A percentile compares a stretch with the other conserved stretches of the same genome.
These are phyloP conservation scores for Aspergillus calidoustus DNA, from an alignment of 2,329 filamentous ascomycete genomes.

Conservation along the genomic window DNA sequence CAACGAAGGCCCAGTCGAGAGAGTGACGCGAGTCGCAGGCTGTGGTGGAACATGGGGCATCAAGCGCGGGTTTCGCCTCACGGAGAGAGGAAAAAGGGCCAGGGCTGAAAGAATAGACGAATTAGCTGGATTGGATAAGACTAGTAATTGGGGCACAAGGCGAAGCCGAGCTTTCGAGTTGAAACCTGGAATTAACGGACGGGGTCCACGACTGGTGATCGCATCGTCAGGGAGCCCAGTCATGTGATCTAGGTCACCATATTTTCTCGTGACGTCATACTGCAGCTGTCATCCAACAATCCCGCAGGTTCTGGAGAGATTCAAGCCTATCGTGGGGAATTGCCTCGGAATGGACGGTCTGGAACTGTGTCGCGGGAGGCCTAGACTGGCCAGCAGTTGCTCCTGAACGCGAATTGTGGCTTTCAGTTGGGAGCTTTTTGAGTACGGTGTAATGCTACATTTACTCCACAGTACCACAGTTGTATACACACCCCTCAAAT, in stretches of 20 bases:
- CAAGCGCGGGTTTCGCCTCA: conserved; percentile 13
- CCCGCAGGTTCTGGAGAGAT: too few species aligned
- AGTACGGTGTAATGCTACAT: too few species aligned
- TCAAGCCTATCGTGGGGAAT: too few species aligned
- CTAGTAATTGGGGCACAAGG: conserved; percentile 1
- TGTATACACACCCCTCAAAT: too few species aligned
- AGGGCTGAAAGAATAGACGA: not conserved
- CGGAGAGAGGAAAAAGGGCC: not conserved
- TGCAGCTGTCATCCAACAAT: not conserved
- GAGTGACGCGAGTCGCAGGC: conserved; percentile 22
- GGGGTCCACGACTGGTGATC: not conserved
- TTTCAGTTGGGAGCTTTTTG: too few species aligned
- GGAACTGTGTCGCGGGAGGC: too few species aligned
- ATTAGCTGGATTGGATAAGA: conserved; percentile 1
- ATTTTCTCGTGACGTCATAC: not conserved
- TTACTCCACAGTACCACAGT: too few species aligned
- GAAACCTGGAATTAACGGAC: not conserved
- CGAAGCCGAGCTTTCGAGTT: not conserved
- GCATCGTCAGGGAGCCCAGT: not conserved
- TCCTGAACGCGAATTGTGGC: too few species aligned
- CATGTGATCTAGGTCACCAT: not conserved
- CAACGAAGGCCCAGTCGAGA: conserved; percentile 17
- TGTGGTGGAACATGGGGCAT: conserved; percentile 25
- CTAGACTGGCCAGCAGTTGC: too few species aligned
- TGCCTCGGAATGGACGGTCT: too few species aligned